A percentile compares a stretch with the other conserved stretches of the same genome.
Conservation (phyloP, 805 yeast genomes). For the Lachancea quebecensis region DNA sequence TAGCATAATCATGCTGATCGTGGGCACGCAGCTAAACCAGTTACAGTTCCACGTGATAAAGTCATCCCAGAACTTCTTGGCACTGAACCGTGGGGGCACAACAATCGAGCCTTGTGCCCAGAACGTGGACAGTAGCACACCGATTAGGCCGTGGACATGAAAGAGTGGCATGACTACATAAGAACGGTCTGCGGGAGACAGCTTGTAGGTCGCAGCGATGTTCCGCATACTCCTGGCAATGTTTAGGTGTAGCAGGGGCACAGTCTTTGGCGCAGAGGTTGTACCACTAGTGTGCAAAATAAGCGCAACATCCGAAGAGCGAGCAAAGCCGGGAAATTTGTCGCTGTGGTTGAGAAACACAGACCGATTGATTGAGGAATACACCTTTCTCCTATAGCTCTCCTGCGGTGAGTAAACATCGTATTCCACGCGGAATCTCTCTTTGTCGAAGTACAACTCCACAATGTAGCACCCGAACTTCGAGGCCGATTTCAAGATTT, state of each 20-base stretch:
- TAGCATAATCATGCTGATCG: slow-evolving; percentile 62
- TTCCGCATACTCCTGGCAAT: slow-evolving; percentile 53
- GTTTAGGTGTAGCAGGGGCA: slow-evolving; percentile 61
- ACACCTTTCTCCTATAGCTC: slow-evolving; percentile 19
- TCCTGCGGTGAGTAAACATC: slow-evolving; percentile 27
- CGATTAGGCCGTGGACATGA: slow-evolving; percentile 70
- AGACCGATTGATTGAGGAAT: slow-evolving; percentile 26
- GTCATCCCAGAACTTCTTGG: slow-evolving; percentile 54
- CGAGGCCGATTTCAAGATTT: slow-evolving; percentile 46
- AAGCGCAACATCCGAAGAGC: slow-evolving; percentile 51
- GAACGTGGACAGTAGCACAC: slow-evolving; percentile 56
- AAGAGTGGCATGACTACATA: slow-evolving; percentile 71
- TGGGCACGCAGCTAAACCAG: slow-evolving; percentile 77
- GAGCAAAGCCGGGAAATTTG: slow-evolving; percentile 37
- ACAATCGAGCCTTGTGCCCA: slow-evolving; percentile 54
- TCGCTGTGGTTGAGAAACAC: slow-evolving; percentile 26
- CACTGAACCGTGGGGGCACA: slow-evolving; percentile 58
- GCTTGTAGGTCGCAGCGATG: slow-evolving; percentile 50
- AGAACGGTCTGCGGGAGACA: slow-evolving; percentile 43
- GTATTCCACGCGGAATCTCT: slow-evolving; percentile 39
- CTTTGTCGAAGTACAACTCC: slow-evolving; percentile 43
- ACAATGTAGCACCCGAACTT: slow-evolving; percentile 42
- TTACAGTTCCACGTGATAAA: slow-evolving; percentile 44
- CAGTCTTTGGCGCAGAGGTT: slow-evolving; percentile 71
- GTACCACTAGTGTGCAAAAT: slow-evolving; percentile 71